Evolutionary conservation across 257 asterid species (phyloP).

Genomic region (Salvia splendens): DNA sequence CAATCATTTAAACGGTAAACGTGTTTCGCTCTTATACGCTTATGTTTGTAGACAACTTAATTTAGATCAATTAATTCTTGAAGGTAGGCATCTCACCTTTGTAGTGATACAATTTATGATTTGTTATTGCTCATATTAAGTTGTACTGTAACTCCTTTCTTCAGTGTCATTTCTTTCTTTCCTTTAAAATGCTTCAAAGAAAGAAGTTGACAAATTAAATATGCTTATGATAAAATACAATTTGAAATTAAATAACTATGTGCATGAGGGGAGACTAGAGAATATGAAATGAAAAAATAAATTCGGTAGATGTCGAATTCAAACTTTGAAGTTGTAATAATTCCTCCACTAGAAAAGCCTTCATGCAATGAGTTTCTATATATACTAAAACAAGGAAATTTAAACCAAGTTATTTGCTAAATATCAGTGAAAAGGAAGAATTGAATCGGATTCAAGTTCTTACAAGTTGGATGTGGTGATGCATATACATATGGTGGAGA

Average conservation of each 20-base stretch:
- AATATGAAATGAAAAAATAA: neutral
- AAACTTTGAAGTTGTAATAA: neutral
- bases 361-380: neutral
- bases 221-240: too few species aligned
- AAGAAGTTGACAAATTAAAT: too few species aligned
- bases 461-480: slow-evolving; percentile 14
- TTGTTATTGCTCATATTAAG: too few species aligned
- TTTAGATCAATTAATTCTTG: too few species aligned
- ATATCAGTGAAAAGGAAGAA: neutral
- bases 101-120: too few species aligned
- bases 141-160: too few species aligned
- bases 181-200: too few species aligned
- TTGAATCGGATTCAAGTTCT: slow-evolving; percentile 15
- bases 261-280: neutral
- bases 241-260: neutral
- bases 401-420: too few species aligned
- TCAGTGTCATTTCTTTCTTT: too few species aligned
- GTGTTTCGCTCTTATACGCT: neutral
- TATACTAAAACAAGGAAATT: neutral
- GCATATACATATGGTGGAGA: slow-evolving; percentile 27
- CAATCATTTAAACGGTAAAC: neutral
- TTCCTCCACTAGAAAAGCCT: neutral
- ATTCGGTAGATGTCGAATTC: neutral
- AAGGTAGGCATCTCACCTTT: neutral
- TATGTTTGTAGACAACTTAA: neutral